Conservation (phyloP, 257 asterid genomes). For the Anisodus acutangulus region DNA sequence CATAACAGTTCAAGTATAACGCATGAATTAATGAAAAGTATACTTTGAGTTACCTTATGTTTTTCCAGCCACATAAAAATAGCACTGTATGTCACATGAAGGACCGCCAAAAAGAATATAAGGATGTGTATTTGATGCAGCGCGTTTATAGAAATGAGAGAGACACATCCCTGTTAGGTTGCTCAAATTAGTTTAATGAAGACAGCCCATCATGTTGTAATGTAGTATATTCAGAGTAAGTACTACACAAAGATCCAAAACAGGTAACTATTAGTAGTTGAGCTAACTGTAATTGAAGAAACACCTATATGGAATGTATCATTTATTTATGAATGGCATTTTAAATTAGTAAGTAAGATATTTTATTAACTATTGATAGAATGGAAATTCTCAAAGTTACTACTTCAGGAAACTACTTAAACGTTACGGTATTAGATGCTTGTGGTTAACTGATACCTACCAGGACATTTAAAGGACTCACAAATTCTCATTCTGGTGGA, state of each 20-base stretch:
- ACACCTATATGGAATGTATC: neutral
- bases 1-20: no score
- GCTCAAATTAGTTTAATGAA: constrained; percentile 22
- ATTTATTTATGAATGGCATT: no score
- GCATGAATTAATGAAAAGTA: neutral
- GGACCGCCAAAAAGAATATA: constrained; percentile 40
- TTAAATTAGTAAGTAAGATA: no score
- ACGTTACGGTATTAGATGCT: neutral
- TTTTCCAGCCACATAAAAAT: no score
- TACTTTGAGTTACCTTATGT: no score
- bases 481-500: neutral
- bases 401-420: constrained; percentile 11
- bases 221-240: neutral
- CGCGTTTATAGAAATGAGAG: constrained; percentile 69
- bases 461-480: neutral
- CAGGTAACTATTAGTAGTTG: neutral
- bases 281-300: neutral
- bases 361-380: neutral
- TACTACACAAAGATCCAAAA: neutral
- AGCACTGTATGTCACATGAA: no score
- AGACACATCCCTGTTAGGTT: constrained; percentile 52
- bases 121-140: constrained; percentile 91
- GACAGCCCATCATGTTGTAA: neutral
- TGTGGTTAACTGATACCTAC: neutral
- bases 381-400: neutral